A percentile compares a stretch with the other conserved stretches of the same genome.
These are phyloP conservation scores for Fusarium udum DNA, from an alignment of 2,329 filamentous ascomycete genomes.

Conservation along the genomic window DNA sequence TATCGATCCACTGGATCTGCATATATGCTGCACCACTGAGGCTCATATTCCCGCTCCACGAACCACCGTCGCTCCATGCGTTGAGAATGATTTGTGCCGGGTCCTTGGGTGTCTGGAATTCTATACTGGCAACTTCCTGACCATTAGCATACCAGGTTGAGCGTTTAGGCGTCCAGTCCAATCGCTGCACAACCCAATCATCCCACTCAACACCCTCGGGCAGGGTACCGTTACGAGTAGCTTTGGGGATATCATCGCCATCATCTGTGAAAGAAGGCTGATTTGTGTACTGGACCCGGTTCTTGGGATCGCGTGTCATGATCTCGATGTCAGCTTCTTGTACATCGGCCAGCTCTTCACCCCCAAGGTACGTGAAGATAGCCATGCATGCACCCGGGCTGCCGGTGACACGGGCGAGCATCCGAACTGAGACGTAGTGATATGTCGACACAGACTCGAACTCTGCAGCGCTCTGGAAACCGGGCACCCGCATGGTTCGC, in stretches of 20 bases:
- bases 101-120: conserved; percentile 64
- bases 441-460: conserved; percentile 52
- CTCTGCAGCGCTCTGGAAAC: conserved; percentile 60
- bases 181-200: conserved; percentile 66
- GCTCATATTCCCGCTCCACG: conserved; percentile 69
- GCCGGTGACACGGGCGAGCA: conserved; percentile 61
- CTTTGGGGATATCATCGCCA: conserved; percentile 55
- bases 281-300: conserved; percentile 66
- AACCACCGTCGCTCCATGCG: conserved; percentile 68
- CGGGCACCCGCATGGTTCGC: conserved; percentile 55
- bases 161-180: conserved; percentile 66
- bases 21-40: conserved; percentile 60
- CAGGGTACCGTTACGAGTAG: conserved; percentile 59
- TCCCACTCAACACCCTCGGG: conserved; percentile 58
- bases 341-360: conserved; percentile 50
- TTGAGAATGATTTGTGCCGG: conserved; percentile 65
- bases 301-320: conserved; percentile 56
- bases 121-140: conserved; percentile 59
- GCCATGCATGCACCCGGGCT: conserved; percentile 60
- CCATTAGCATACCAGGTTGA: conserved; percentile 67
- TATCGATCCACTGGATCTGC: conserved; percentile 71
- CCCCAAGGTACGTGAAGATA: conserved; percentile 61
- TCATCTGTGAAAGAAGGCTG: conserved; percentile 62
- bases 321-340: conserved; percentile 65
- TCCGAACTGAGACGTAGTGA: conserved; percentile 53